Evolutionary conservation across 2,329 filamentous ascomycete species (phyloP).

Genomic region (Chlorencoelia australis): DNA sequence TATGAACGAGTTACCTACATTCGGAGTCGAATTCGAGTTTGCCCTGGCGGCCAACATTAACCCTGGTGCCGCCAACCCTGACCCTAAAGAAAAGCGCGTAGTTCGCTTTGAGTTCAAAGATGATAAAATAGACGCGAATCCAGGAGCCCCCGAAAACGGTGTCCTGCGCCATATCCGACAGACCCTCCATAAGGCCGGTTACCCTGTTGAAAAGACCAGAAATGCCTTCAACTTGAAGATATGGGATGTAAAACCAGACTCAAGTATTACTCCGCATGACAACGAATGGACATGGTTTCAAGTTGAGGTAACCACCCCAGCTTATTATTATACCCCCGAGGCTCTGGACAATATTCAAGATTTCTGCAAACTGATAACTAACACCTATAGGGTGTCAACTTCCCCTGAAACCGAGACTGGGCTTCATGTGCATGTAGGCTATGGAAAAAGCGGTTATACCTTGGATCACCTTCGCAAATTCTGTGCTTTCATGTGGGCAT

Average conservation of each 20-base stretch:
- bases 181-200: neutral
- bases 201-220: neutral
- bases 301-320: constrained; percentile 17
- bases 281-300: constrained; percentile 1
- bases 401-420: constrained; percentile 22
- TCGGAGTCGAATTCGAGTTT: constrained; percentile 22
- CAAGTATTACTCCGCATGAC: neutral
- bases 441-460: constrained; percentile 15
- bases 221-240: neutral
- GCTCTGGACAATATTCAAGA: constrained; percentile 5
- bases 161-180: constrained; percentile 3
- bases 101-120: too few relatives aligned
- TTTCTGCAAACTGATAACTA: constrained; percentile 10
- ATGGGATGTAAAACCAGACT: constrained; percentile 9
- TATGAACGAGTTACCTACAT: constrained; percentile 9
- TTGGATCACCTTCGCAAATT: constrained; percentile 21
- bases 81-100: neutral
- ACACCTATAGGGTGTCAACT: constrained; percentile 12
- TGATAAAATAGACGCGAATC: too few relatives aligned
- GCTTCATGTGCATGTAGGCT: constrained; percentile 27
- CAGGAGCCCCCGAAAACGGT: neutral
- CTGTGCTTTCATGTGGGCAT: constrained; percentile 19
- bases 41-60: constrained; percentile 1
- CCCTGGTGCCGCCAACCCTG: neutral
- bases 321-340: constrained; percentile 5